Conservation (phyloP, 306 rosid species). For the Malus sylvestris region DNA sequence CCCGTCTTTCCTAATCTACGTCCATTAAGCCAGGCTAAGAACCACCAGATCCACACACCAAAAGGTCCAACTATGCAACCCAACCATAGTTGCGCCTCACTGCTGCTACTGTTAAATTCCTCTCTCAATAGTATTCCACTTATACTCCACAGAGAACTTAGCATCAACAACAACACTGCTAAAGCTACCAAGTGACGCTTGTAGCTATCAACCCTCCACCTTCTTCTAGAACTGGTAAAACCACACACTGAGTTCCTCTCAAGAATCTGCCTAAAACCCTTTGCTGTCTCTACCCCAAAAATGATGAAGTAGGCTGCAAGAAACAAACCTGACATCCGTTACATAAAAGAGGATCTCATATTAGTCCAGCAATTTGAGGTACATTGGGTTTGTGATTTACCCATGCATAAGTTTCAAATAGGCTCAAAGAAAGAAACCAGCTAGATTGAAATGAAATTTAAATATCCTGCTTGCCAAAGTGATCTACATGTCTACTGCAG, state of each 20-base stretch:
- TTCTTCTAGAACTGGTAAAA: constrained; percentile 5
- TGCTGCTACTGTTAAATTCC: too few relatives aligned
- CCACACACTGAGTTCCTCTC: constrained; percentile 18
- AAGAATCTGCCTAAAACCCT: constrained; percentile 52
- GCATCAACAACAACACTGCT: constrained; percentile 30
- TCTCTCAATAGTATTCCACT: constrained; percentile 21
- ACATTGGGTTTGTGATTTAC: too few relatives aligned
- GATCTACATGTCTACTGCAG: neutral
- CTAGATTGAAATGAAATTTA: too few relatives aligned
- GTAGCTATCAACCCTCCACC: constrained; percentile 39
- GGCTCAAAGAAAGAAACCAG: constrained; percentile 72
- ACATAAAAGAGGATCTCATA: too few relatives aligned
- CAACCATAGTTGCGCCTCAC: too few relatives aligned
- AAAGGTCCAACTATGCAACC: too few relatives aligned
- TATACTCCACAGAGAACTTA: constrained; percentile 43
- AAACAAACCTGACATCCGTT: too few relatives aligned
- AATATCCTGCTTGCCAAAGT: neutral
- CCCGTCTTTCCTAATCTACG: constrained; percentile 54
- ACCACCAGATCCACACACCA: too few relatives aligned
- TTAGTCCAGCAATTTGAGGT: too few relatives aligned
- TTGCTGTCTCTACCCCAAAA: constrained; percentile 48
- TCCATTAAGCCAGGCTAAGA: constrained; percentile 43
- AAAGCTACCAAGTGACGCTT: constrained; percentile 30
- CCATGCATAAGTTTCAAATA: constrained; percentile 50
- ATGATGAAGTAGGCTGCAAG: too few relatives aligned